Base-by-base conservation (phyloP, 495 filamentous ascomycete genomes). In the Chaetomium fimeti region DNA sequence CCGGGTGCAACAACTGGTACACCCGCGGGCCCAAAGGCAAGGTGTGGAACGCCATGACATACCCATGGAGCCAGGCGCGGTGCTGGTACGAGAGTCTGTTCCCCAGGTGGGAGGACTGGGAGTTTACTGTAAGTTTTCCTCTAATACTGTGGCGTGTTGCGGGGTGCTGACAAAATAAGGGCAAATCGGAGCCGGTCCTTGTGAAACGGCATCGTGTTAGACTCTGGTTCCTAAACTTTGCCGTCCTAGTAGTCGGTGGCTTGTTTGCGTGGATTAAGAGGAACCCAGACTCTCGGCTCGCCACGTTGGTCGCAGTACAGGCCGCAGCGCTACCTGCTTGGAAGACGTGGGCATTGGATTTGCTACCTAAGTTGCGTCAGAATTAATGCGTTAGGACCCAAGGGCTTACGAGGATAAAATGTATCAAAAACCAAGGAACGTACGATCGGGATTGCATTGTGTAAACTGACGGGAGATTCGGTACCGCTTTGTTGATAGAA, bases 1-100 rank as follows among this genome's bases (percentile, higher is more conserved):
- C 66, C 8, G 54, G 55, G 1, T 79, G 78, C 57, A 64, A 57
- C 9, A 78, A 70, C 63, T 81, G 78, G 78, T 81, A 88, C 79
- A 13, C 74, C 13, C 57, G 58, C 9, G 57, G 48, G 1, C 18
- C 58, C 0, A 59, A 47, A 2, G 66, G 49, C 18, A 68, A 65
- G 48, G 38, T 47, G 4, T 65, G 61, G 61, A 70, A 70, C 54
- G 68, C 45, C 8, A 56, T 60, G 62, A 62, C 58, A 16, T 70
- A 70, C 42, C 68, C 68, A 8, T 63, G 62, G 68, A 53, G 28
- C 13, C 68, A 70, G 16, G 58, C 57, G 4, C 25, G 43, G 16
- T 60, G 58, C 12, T 70, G 68, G 68, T 68, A 61, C 2, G 49
- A 51, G 5, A 56, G 65, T 24, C 18, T 67, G 28, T 63, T 67